These are phyloP conservation scores for Tulasnella sp. DNA, from an alignment of 768 basidiomycete species.

Conservation along the genomic window DNA sequence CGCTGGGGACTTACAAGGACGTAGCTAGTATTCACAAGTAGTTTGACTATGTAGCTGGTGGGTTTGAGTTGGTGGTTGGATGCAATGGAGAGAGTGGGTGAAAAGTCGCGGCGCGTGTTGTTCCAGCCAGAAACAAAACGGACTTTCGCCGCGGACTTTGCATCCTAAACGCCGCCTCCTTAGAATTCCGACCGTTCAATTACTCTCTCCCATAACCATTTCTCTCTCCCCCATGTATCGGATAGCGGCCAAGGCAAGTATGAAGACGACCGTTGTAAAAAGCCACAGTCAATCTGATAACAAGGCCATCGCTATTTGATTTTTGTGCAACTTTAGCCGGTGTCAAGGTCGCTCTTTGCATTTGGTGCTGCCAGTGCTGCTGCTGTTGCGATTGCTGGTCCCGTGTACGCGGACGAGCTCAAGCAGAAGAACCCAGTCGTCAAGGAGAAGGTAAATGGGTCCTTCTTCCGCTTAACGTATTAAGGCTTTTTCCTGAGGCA, in stretches of 20 bases:
- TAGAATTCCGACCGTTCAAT: slow-evolving; percentile 1
- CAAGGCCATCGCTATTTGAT: no score
- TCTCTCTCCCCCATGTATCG: slow-evolving; percentile 8
- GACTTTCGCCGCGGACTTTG: not conserved
- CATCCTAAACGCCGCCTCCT: slow-evolving; percentile 1
- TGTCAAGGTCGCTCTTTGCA: slow-evolving; percentile 15
- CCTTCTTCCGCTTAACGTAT: not conserved
- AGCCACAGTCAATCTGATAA: no score
- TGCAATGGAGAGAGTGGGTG: not conserved
- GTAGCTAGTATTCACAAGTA: not conserved
- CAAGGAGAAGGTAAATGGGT: not conserved
- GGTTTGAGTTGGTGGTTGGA: not conserved
- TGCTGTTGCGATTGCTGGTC: slow-evolving; percentile 14
- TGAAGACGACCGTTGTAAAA: no score
- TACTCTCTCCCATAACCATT: slow-evolving; percentile 2
- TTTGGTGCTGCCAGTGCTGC: slow-evolving; percentile 7
- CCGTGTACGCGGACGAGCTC: slow-evolving; percentile 8
- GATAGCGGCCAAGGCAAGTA: slow-evolving; percentile 7
- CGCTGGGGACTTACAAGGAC: not conserved
- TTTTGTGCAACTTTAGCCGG: no score
- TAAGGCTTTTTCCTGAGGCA: not conserved
- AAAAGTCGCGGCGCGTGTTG: not conserved
- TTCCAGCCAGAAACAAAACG: not conserved
- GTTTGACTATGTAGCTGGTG: not conserved
- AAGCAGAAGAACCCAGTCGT: slow-evolving; percentile 4